phyloP scores from a whole-genome alignment of 352 stramenopile species.

The Peronosclerospora sorghi region DNA sequence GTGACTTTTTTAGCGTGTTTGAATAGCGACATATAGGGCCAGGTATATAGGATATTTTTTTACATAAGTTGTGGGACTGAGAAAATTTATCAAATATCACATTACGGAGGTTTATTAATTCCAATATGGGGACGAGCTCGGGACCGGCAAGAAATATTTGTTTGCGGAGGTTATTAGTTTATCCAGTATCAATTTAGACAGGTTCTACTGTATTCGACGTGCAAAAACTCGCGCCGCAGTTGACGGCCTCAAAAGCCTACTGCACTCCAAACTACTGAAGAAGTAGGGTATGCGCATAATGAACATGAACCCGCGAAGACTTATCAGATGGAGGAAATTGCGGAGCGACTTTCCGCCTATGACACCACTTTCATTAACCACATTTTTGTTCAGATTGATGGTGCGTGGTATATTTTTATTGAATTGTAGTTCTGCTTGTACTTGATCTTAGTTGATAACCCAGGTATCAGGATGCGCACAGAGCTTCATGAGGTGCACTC shows the following conservation, averaged over 20 bases:
- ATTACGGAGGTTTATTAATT: too few species aligned
- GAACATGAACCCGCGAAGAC: slow-evolving; percentile 52
- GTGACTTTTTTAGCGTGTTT: too few species aligned
- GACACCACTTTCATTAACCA: slow-evolving; percentile 56
- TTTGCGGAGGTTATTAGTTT: too few species aligned
- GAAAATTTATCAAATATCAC: too few species aligned
- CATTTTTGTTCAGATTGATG: slow-evolving; percentile 62
- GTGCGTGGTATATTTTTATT: slow-evolving; percentile 10
- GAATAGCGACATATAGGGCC: too few species aligned
- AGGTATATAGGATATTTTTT: too few species aligned
- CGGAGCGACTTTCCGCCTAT: slow-evolving; percentile 36
- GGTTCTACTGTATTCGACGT: too few species aligned
- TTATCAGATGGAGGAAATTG: slow-evolving; percentile 46
- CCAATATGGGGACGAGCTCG: too few species aligned
- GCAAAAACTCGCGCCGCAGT: slow-evolving; percentile 24
- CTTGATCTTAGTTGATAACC: slow-evolving; percentile 29
- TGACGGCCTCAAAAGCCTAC: slow-evolving; percentile 40
- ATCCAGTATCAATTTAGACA: too few species aligned
- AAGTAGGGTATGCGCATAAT: slow-evolving; percentile 55
- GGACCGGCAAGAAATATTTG: too few species aligned
- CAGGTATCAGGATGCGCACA: slow-evolving; percentile 55
- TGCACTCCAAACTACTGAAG: slow-evolving; percentile 40
- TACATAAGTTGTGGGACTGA: too few species aligned
- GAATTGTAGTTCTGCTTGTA: background rate
- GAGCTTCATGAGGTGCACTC: slow-evolving; percentile 38